Evolutionary conservation across 345 rosid species (phyloP).

Genomic region (Gossypioides kirkii): DNA sequence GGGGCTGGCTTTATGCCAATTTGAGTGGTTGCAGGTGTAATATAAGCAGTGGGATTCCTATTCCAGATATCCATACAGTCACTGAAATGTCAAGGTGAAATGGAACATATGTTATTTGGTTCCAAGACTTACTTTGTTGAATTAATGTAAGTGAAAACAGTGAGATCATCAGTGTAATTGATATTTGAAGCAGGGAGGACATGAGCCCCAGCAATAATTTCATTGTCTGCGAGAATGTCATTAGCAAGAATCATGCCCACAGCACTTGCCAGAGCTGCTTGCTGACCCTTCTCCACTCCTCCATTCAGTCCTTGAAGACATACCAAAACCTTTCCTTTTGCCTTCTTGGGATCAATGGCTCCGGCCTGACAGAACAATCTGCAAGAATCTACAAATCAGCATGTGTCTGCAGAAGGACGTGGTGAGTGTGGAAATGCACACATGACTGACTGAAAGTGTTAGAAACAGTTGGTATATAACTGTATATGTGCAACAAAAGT

Average conservation of each 20-base stretch:
- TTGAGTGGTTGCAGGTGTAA: constrained; percentile 36
- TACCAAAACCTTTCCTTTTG: constrained; percentile 65
- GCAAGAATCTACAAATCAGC: constrained; percentile 6
- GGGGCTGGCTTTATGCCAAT: constrained; percentile 58
- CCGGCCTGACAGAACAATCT: constrained; percentile 55
- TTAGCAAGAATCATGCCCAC: constrained; percentile 79
- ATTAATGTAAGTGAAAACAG: constrained; percentile 44
- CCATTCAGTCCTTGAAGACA: constrained; percentile 55
- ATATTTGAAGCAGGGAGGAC: constrained; percentile 72
- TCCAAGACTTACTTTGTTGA: constrained; percentile 37
- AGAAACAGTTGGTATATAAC: background rate
- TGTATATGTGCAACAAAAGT: background rate
- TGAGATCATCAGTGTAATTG: constrained; percentile 40
- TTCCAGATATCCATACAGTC: background rate
- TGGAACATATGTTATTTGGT: background rate
- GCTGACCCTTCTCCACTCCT: constrained; percentile 53
- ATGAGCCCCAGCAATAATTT: constrained; percentile 50
- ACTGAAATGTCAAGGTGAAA: background rate
- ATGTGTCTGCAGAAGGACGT: too few relatives aligned
- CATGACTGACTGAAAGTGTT: background rate
- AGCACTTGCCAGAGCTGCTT: constrained; percentile 63
- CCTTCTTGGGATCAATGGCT: constrained; percentile 56
- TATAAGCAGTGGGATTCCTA: constrained; percentile 56
- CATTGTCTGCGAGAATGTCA: constrained; percentile 32
- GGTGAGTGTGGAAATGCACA: too few relatives aligned